These are phyloP conservation scores for Plasmodium knowlesi DNA, from an alignment of 169 alveolate species.

Conservation along the genomic window DNA sequence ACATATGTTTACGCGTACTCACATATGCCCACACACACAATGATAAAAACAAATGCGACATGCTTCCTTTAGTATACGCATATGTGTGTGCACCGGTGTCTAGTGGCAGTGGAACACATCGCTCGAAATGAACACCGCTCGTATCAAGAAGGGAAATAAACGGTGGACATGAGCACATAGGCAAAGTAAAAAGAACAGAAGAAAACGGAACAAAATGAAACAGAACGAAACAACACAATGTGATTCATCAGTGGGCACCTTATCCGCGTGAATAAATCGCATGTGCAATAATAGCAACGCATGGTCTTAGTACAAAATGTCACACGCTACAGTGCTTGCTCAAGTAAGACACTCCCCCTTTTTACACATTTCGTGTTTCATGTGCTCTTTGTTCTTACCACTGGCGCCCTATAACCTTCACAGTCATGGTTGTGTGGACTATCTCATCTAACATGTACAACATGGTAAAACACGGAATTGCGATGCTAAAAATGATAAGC, in stretches of 20 bases:
- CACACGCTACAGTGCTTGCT: neutral
- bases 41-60: neutral
- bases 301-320: neutral
- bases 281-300: neutral
- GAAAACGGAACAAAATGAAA: neutral
- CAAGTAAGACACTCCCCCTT: neutral
- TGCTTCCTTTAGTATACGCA: neutral
- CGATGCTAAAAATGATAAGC: constrained; percentile 87
- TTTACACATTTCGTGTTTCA: neutral
- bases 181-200: neutral
- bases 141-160: neutral
- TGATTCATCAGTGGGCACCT: neutral
- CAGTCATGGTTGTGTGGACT: constrained; percentile 90
- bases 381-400: constrained; percentile 78
- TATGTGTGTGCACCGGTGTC: neutral
- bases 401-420: constrained; percentile 90
- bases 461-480: constrained; percentile 90
- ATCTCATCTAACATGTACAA: constrained; percentile 90
- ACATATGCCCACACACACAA: neutral
- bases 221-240: neutral
- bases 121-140: neutral
- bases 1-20: neutral
- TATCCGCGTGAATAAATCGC: neutral
- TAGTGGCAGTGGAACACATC: neutral
- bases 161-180: neutral